Evolutionary conservation across 441 rosid species (phyloP).

Genomic region (Adansonia gregorii): DNA sequence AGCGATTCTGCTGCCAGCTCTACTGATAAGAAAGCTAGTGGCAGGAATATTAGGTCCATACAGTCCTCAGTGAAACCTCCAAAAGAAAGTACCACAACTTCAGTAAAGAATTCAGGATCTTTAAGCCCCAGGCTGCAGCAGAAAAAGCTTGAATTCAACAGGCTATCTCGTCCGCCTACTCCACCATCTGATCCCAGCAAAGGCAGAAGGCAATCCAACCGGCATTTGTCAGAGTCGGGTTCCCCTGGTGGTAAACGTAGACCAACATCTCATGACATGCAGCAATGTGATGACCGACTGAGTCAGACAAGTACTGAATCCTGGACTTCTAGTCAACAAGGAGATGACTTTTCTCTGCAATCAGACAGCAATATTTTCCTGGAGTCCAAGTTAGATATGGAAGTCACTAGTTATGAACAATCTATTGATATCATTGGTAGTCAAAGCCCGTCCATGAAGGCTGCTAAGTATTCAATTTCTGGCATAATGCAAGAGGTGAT

Average conservation of each 20-base stretch:
- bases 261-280: conserved; percentile 47
- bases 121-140: conserved; percentile 75
- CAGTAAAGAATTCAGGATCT: conserved; percentile 56
- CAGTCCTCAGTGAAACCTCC: conserved; percentile 55
- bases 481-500: conserved; percentile 44
- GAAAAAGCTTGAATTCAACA: conserved; percentile 64
- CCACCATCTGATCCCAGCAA: conserved; percentile 65
- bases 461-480: conserved; percentile 41
- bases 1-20: conserved; percentile 43
- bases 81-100: conserved; percentile 49
- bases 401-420: conserved; percentile 46
- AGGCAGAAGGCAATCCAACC: conserved; percentile 55
- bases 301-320: conserved; percentile 66
- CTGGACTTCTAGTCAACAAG: conserved; percentile 58
- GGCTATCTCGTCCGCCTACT: conserved; percentile 75
- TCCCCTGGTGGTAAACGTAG: conserved; percentile 59
- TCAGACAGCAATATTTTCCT: conserved; percentile 52
- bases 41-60: conserved; percentile 42
- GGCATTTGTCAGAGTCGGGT: conserved; percentile 45
- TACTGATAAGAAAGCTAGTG: conserved; percentile 49
- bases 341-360: conserved; percentile 55
- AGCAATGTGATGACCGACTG: conserved; percentile 61
- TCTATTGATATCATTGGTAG: conserved; percentile 32
- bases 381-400: conserved; percentile 45
- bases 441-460: conserved; percentile 44